phyloP scores from a whole-genome alignment of 106 monocot genomes.

The Phalaenopsis aphrodite region DNA sequence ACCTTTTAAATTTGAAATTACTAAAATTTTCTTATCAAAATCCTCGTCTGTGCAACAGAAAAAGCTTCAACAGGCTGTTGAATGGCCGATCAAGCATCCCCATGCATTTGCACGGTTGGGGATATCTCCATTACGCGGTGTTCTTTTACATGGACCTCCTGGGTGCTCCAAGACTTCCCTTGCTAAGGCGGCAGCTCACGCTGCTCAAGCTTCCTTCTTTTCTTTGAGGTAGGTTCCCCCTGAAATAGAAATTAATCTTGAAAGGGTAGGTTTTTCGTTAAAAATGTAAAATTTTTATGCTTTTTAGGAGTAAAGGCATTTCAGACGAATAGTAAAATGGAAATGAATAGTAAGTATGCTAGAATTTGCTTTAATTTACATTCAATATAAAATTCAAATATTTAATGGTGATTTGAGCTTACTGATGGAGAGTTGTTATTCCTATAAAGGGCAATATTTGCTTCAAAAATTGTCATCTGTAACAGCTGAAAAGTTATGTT shows the following conservation, averaged over 20 bases:
- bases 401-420: too few relatives aligned
- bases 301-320: neutral
- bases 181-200: constrained; percentile 89
- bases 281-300: neutral
- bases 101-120: constrained; percentile 66
- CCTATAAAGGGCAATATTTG: too few relatives aligned
- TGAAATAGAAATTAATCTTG: neutral
- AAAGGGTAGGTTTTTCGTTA: neutral
- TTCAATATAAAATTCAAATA: too few relatives aligned
- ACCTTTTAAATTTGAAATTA: neutral
- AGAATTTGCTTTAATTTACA: too few relatives aligned
- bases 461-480: too few relatives aligned
- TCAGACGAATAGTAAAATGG: too few relatives aligned
- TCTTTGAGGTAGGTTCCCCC: constrained; percentile 57
- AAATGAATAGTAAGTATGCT: too few relatives aligned
- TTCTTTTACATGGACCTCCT: constrained; percentile 92
- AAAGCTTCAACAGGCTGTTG: constrained; percentile 81
- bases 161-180: constrained; percentile 98
- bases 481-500: neutral
- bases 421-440: too few relatives aligned
- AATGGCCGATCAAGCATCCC: constrained; percentile 89
- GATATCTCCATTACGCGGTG: constrained; percentile 73
- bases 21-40: constrained; percentile 6
- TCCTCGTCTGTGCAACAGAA: constrained; percentile 34
- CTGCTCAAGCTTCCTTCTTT: constrained; percentile 86